These are phyloP conservation scores for Corchorus olitorius DNA, from an alignment of 345 rosid genomes.

Conservation along the genomic window DNA sequence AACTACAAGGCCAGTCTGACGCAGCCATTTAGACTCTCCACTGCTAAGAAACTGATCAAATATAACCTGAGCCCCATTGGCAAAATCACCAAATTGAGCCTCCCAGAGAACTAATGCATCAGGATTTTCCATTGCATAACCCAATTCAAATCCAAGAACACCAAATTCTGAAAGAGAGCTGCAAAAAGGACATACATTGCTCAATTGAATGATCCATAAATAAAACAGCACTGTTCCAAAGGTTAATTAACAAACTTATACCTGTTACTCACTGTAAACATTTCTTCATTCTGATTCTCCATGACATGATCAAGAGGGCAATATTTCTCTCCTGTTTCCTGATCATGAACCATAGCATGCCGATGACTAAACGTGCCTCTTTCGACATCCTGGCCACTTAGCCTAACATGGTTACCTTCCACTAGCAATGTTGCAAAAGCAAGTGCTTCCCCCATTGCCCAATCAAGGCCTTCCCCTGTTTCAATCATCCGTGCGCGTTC, in stretches of 20 bases:
- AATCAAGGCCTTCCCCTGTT: conserved; percentile 73
- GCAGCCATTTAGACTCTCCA: conserved; percentile 86
- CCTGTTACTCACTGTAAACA: conserved; percentile 92
- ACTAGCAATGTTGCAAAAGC: conserved; percentile 72
- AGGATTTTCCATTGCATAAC: conserved; percentile 83
- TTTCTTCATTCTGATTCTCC: conserved; percentile 65
- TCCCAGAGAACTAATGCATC: conserved; percentile 73
- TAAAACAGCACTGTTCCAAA: neutral
- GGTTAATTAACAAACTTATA: conserved; percentile 7
- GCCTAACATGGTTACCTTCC: conserved; percentile 84
- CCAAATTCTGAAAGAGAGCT: conserved; percentile 88
- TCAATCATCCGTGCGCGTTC: conserved; percentile 75
- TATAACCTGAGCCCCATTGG: conserved; percentile 83
- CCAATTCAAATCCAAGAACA: conserved; percentile 83
- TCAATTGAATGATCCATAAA: neutral
- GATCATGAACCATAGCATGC: conserved; percentile 79
- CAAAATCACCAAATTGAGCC: conserved; percentile 86
- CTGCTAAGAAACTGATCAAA: conserved; percentile 81
- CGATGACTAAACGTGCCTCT: conserved; percentile 87
- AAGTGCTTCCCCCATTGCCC: conserved; percentile 83
- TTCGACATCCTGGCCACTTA: conserved; percentile 90
- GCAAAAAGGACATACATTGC: conserved; percentile 20
- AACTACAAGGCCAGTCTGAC: conserved; percentile 73
- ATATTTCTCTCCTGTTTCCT: conserved; percentile 62
- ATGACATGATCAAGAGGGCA: conserved; percentile 70